phyloP scores from a whole-genome alignment of 441 rosid species.

The Adansonia grandidieri region DNA sequence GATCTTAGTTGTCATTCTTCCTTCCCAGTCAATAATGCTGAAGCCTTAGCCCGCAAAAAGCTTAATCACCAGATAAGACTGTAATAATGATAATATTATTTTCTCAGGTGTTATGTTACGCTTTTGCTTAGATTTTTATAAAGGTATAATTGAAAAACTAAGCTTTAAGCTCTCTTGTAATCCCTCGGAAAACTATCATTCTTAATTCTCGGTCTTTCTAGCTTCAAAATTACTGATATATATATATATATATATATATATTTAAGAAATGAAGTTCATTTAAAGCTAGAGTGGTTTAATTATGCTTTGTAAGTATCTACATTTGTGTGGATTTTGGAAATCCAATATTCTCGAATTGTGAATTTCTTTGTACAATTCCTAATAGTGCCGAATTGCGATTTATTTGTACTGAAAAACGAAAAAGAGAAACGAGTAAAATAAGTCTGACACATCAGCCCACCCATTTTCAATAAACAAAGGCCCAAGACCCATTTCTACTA shows the following conservation, averaged over 20 bases:
- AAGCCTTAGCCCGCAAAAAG: neutral
- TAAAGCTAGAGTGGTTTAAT: neutral
- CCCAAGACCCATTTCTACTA: neutral
- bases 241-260: neutral
- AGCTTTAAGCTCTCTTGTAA: neutral
- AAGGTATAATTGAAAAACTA: neutral
- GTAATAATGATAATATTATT: neutral
- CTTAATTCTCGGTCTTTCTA: neutral
- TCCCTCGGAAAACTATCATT: neutral
- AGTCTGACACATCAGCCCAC: neutral
- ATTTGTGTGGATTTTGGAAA: neutral
- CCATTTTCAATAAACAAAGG: neutral
- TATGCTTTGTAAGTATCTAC: neutral
- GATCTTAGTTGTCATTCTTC: neutral
- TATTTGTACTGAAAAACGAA: too few species aligned
- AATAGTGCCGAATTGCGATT: too few species aligned
- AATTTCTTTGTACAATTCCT: too few species aligned
- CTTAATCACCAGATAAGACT: neutral
- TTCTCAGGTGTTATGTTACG: neutral
- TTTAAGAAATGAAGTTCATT: neutral
- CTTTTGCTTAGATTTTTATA: conserved; percentile 1
- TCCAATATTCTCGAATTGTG: too few species aligned
- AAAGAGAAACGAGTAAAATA: neutral
- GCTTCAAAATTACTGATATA: neutral
- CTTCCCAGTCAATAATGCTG: neutral